phyloP scores from a whole-genome alignment of 2,329 filamentous ascomycete genomes.

The Verticillium tricorpus region DNA sequence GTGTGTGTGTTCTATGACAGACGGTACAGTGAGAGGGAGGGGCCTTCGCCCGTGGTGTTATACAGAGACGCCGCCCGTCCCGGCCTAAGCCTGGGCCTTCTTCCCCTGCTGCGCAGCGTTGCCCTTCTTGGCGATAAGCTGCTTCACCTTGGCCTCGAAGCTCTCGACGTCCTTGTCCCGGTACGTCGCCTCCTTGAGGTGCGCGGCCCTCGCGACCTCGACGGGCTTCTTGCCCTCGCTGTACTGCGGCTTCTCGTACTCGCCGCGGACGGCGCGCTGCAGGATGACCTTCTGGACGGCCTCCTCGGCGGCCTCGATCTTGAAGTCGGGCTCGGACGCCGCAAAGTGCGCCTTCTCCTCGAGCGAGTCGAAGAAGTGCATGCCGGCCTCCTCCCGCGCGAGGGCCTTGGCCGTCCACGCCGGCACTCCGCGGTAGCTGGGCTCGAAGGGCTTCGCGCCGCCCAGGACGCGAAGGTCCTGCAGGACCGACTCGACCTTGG shows the following conservation, averaged over 20 bases:
- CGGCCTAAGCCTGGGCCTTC: slow-evolving; percentile 13
- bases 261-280: slow-evolving; percentile 27
- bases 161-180: slow-evolving; percentile 23
- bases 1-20: background rate
- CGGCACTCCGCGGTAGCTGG: slow-evolving; percentile 11
- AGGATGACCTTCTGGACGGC: slow-evolving; percentile 26
- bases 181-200: slow-evolving; percentile 33
- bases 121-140: slow-evolving; percentile 20
- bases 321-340: slow-evolving; percentile 16
- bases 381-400: slow-evolving; percentile 12
- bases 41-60: background rate
- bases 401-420: slow-evolving; percentile 19
- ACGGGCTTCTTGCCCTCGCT: slow-evolving; percentile 22
- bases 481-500: slow-evolving; percentile 22
- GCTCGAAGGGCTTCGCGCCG: slow-evolving; percentile 17
- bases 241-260: slow-evolving; percentile 29
- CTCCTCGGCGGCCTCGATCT: slow-evolving; percentile 28
- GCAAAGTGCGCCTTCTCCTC: slow-evolving; percentile 12
- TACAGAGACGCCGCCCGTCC: background rate
- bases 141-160: slow-evolving; percentile 35
- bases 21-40: background rate
- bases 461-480: slow-evolving; percentile 30
- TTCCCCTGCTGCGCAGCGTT: slow-evolving; percentile 3
- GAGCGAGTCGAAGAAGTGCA: slow-evolving; percentile 9
- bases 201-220: slow-evolving; percentile 29